Base-by-base conservation (phyloP, 306 rosid species). In the Dryas drummondii region DNA sequence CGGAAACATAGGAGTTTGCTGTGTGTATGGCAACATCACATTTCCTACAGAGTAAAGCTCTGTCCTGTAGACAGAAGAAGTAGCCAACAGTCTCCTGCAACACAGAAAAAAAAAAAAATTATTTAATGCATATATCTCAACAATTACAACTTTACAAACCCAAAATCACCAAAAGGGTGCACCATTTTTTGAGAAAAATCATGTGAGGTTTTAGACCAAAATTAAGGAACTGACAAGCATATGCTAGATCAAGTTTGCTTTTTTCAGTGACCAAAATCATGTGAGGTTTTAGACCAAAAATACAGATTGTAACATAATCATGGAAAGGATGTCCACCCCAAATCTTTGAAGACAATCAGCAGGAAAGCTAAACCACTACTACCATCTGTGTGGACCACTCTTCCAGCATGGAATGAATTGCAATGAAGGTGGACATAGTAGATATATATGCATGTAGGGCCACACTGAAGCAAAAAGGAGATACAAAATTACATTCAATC, bases 61-160 rank as follows among this genome's bases (percentile, higher is more conserved):
- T 86, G 73, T 90, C 96, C 80, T 86, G 86, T 49, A 90, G 67
- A 85, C 96, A 90, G 74, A 90, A 90, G 87, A 90, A 85, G 83
- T 83, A 85, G 49, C 96, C 88, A 72, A 85, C 44, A 9, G 81
- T 51, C 76, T 90, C 93, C 88, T 90, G 90, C 75, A 73, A 46
- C 42, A 44, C 13, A 22, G 32, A 40, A 3, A 7, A 26, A 49
- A 7, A 26, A 49, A 10, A 32, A 1, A 32, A 22, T 22, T 37
- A 15, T 46, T 13, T 37, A 5, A 12, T 32, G 12, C 61, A 37
- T 32, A 15, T 5, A 52, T 52, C 58, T 68, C 56, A 14, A 68
- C 45, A 49, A 27, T 48, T 49, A 68, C 72, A 68, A 5, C 14
- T 7, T 50, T 9, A 48, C 45, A 26, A 0, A 14, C 7, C 8